A percentile compares a stretch with the other conserved stretches of the same genome.
phyloP scores from a whole-genome alignment of 1,284 basidiomycete genomes.

The Fomitopsis palustris region DNA sequence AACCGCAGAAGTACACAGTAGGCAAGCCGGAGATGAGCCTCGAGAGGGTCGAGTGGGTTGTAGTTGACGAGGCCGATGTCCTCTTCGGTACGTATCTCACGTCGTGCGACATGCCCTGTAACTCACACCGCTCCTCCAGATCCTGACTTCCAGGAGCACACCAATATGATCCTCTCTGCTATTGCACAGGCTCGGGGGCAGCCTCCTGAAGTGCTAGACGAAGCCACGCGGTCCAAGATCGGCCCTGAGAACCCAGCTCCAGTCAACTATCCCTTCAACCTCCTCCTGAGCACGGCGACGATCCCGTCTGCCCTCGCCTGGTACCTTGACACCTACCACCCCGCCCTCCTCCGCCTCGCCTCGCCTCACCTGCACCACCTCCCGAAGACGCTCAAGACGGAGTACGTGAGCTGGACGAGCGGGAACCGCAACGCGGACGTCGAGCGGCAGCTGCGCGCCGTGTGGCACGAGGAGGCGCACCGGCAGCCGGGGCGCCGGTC shows the following conservation, averaged over 20 bases:
- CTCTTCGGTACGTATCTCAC: slow-evolving; percentile 62
- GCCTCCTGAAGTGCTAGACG: slow-evolving; percentile 30
- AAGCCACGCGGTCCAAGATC: slow-evolving; percentile 11
- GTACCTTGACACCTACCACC: slow-evolving; percentile 62
- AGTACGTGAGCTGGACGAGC: slow-evolving; percentile 73
- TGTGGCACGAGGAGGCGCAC: slow-evolving; percentile 70
- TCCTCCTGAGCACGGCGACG: slow-evolving; percentile 84
- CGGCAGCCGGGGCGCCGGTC: slow-evolving; percentile 33
- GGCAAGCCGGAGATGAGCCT: slow-evolving; percentile 55
- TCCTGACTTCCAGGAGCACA: slow-evolving; percentile 74
- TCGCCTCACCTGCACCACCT: slow-evolving; percentile 80
- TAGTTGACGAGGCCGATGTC: slow-evolving; percentile 87
- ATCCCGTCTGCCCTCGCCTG: slow-evolving; percentile 74
- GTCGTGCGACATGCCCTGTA: neutral
- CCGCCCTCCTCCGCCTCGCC: slow-evolving; percentile 60
- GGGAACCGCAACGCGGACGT: slow-evolving; percentile 80
- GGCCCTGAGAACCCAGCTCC: slow-evolving; percentile 10
- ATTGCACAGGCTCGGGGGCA: slow-evolving; percentile 61
- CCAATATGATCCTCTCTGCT: slow-evolving; percentile 63
- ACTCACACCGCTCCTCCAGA: slow-evolving; percentile 40
- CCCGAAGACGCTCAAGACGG: slow-evolving; percentile 64
- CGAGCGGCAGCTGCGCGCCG: slow-evolving; percentile 63
- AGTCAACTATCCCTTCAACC: slow-evolving; percentile 66
- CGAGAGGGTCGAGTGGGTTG: slow-evolving; percentile 75
- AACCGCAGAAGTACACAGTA: slow-evolving; percentile 28